Base-by-base conservation (phyloP, 2,329 filamentous ascomycete species). In the Colletotrichum truncatum region DNA sequence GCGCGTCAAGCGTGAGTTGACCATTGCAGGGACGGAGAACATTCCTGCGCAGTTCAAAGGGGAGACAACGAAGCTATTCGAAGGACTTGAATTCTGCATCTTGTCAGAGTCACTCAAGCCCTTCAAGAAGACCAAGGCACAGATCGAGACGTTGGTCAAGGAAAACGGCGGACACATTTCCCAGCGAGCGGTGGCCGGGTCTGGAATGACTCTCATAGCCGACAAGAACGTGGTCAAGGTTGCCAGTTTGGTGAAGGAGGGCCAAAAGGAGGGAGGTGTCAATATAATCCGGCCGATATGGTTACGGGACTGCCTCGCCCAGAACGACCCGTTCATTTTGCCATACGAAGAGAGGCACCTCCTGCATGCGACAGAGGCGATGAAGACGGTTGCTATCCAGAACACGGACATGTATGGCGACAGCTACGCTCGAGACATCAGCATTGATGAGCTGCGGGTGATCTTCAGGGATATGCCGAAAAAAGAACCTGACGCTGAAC, bases 181-280 rank as follows among this genome's bases (percentile, higher is more conserved):
- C 7, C 94, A 98, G 74, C 90, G 89, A 10, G 87, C 93, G 6
- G 86, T 82, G 4, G 85, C 87, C 1, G 84, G 82, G 3, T 80
- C 86, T 1, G 79, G 83, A 45, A 93, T 91, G 68, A 82, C 96
- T 34, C 84, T 94, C 53, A 81, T 98, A 10, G 93, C 92, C 0
- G 94, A 98, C 69, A 92, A 93, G 75, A 91, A 84, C 43, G 85
- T 88, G 0, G 89, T 98, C 70, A 94, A 94, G 73, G 94, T 94
- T 1, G 92, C 93, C 2, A 94, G 93, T 9, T 78, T 98, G 8
- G 89, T 93, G 67, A 97, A 96, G 72, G 84, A 82, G 8, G 90
- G 89, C 7, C 88, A 93, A 66, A 97, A 94, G 71, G 84, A 82
- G 6, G 90, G 89, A 4, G 82, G 87, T 0, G 84, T 87, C 6